Evolutionary conservation across 345 rosid species (phyloP).

Genomic region (Abelmoschus esculentus): DNA sequence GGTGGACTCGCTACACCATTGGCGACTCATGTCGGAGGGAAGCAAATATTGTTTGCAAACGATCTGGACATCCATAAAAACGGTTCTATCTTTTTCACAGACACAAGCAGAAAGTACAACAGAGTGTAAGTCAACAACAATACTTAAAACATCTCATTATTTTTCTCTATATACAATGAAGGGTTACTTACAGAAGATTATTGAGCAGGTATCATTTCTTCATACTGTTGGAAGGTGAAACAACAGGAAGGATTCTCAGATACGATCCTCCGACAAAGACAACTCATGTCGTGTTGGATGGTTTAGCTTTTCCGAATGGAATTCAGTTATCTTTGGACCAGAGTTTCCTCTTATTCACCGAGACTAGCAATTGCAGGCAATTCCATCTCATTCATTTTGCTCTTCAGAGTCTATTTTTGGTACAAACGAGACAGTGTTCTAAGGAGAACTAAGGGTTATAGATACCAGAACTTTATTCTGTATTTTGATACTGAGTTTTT

Average conservation of each 20-base stretch:
- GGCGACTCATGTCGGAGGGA: constrained; percentile 61
- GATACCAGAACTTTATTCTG: not conserved
- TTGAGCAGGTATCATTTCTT: constrained; percentile 73
- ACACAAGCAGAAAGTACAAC: constrained; percentile 84
- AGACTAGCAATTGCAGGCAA: constrained; percentile 93
- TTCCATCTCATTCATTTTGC: not conserved
- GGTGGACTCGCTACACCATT: constrained; percentile 80
- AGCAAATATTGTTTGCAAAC: constrained; percentile 79
- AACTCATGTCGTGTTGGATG: constrained; percentile 71
- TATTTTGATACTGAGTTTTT: not conserved
- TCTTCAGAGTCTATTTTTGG: not conserved
- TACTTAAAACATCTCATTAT: not conserved
- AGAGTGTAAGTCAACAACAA: constrained; percentile 49
- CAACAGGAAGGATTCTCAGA: constrained; percentile 86
- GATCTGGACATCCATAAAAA: constrained; percentile 80
- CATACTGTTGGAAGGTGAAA: constrained; percentile 85
- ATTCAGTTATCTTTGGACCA: constrained; percentile 76
- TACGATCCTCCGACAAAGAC: constrained; percentile 75
- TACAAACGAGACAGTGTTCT: not conserved
- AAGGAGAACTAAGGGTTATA: not conserved
- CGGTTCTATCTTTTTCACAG: constrained; percentile 92
- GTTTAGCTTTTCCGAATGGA: constrained; percentile 94
- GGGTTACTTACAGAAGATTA: not conserved
- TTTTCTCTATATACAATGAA: not conserved
- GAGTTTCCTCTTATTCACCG: constrained; percentile 70